These are phyloP conservation scores for Lachnellula cervina DNA, from an alignment of 2,329 filamentous ascomycete genomes.

Conservation along the genomic window DNA sequence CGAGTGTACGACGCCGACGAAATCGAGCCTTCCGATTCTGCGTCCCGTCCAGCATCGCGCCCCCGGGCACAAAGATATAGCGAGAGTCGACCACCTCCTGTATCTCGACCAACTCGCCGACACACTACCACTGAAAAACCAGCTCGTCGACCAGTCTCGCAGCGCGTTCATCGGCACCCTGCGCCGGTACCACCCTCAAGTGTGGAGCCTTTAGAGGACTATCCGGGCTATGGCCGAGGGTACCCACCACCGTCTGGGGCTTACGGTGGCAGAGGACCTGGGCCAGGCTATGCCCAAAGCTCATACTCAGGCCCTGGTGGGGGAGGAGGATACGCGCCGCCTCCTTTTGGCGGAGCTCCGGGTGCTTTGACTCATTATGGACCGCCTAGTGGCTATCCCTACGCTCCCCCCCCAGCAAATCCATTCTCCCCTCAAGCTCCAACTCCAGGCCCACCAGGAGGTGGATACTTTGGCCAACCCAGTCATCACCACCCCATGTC, in stretches of 20 bases:
- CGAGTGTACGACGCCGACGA: conserved; percentile 41
- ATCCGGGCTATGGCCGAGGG: conserved; percentile 41
- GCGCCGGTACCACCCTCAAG: conserved; percentile 53
- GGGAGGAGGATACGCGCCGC: conserved; percentile 21
- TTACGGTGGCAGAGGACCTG: conserved; percentile 24
- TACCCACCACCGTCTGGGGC: conserved; percentile 30
- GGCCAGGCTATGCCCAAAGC: conserved; percentile 28
- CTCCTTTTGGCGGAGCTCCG: conserved; percentile 25
- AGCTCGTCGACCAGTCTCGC: conserved; percentile 33
- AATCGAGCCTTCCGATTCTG: conserved; percentile 54
- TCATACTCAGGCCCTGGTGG: conserved; percentile 22
- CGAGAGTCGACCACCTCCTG: conserved; percentile 33
- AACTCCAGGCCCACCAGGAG: conserved; percentile 23
- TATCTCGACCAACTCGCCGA: conserved; percentile 36
- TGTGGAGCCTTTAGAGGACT: conserved; percentile 62
- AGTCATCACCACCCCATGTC: conserved; percentile 40
- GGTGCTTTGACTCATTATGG: conserved; percentile 30
- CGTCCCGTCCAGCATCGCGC: conserved; percentile 45
- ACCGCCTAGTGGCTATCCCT: conserved; percentile 20
- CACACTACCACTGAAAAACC: conserved; percentile 32
- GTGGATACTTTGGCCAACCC: conserved; percentile 26
- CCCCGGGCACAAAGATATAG: conserved; percentile 24
- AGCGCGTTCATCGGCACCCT: conserved; percentile 39
- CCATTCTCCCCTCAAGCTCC: conserved; percentile 28
- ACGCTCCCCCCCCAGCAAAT: conserved; percentile 20